Conservation (phyloP, 345 rosid genomes). For the Nephelium lappaceum region DNA sequence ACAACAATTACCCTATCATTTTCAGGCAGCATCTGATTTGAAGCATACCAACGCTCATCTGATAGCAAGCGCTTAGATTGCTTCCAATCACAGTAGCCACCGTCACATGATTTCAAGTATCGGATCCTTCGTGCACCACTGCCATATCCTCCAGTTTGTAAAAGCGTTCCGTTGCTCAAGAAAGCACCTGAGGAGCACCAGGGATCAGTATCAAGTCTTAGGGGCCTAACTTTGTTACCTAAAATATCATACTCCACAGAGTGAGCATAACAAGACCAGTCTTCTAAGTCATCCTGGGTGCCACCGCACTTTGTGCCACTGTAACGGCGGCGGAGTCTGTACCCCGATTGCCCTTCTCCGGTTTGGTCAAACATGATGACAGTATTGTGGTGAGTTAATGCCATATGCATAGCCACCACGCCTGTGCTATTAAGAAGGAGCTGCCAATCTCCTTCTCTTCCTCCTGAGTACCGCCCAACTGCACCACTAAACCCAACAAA, state of each 20-base stretch:
- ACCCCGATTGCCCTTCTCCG: conserved; percentile 28
- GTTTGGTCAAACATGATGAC: conserved; percentile 45
- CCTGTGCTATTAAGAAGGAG: conserved; percentile 36
- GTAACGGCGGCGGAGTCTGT: conserved; percentile 24
- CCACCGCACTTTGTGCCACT: conserved; percentile 21
- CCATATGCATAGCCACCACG: conserved; percentile 43
- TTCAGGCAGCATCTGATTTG: conserved; percentile 43
- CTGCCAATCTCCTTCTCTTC: conserved; percentile 33
- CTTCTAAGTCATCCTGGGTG: conserved; percentile 19
- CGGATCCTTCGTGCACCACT: conserved; percentile 28
- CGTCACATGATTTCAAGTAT: conserved; percentile 31
- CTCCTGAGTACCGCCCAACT: neutral
- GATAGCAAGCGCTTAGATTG: conserved; percentile 22
- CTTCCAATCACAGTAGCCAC: conserved; percentile 37
- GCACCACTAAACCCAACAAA: conserved; percentile 7
- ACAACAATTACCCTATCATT: conserved; percentile 38
- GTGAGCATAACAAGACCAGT: conserved; percentile 38
- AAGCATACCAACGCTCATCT: conserved; percentile 39
- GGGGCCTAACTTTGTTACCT: conserved; percentile 31
- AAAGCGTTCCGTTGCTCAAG: conserved; percentile 41
- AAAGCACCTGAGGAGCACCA: conserved; percentile 52
- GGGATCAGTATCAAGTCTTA: conserved; percentile 36
- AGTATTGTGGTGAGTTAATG: conserved; percentile 33
- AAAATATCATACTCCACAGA: conserved; percentile 34
- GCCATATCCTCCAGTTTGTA: conserved; percentile 48